Evolutionary conservation across 345 rosid genomes (phyloP).

Genomic region (Carallia pectinifolia): DNA sequence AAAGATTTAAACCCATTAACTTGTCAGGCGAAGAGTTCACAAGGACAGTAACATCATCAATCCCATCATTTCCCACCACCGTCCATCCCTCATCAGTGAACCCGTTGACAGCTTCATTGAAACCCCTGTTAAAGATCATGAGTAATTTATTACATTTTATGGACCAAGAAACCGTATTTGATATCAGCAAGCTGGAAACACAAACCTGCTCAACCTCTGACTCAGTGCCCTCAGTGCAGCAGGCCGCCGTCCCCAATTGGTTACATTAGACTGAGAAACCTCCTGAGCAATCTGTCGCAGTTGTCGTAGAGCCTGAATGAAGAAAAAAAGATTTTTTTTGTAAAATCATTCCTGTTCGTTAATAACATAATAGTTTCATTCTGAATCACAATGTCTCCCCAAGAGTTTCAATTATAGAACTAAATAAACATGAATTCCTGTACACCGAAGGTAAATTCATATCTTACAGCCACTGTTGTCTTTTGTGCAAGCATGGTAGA

Average conservation of each 20-base stretch:
- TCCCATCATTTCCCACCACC: slow-evolving; percentile 82
- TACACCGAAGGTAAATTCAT: neutral
- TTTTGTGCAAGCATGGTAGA: slow-evolving; percentile 94
- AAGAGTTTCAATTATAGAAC: neutral
- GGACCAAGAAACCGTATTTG: neutral
- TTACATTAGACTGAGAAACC: slow-evolving; percentile 72
- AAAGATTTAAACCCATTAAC: slow-evolving; percentile 84
- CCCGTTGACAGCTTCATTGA: slow-evolving; percentile 95
- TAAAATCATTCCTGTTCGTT: neutral
- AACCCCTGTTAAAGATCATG: slow-evolving; percentile 55
- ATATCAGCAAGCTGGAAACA: slow-evolving; percentile 13
- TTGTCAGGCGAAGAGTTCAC: slow-evolving; percentile 94
- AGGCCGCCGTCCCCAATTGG: slow-evolving; percentile 93
- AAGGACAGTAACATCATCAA: slow-evolving; percentile 94
- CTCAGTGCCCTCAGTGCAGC: slow-evolving; percentile 91
- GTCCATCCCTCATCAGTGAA: slow-evolving; percentile 99
- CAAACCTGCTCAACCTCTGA: slow-evolving; percentile 95
- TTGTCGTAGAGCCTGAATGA: slow-evolving; percentile 78
- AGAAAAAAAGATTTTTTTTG: slow-evolving; percentile 5
- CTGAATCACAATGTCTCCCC: neutral
- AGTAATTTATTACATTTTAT: slow-evolving; percentile 8
- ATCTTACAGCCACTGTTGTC: slow-evolving; percentile 91
- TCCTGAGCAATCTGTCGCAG: slow-evolving; percentile 94
- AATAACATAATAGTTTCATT: neutral
- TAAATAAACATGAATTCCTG: too few relatives aligned